phyloP scores from a whole-genome alignment of 805 yeast species.

The Sugiyamaella americana region DNA sequence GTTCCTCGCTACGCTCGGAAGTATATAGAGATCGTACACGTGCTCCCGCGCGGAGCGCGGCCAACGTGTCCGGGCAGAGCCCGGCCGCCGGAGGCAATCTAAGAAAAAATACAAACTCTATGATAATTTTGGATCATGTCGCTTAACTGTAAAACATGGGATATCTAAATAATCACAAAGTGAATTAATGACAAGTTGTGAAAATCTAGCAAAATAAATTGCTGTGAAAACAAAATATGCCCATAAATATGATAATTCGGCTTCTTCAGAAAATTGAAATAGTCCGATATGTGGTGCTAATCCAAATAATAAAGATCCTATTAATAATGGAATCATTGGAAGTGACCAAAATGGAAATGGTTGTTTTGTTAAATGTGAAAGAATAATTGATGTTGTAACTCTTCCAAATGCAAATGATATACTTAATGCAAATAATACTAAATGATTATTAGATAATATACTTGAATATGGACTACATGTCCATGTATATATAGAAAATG shows the following conservation, averaged over 20 bases:
- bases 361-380: slow-evolving; percentile 82
- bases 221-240: slow-evolving; percentile 58
- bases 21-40: too few species aligned
- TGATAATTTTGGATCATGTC: neutral
- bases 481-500: slow-evolving; percentile 43
- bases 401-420: slow-evolving; percentile 86
- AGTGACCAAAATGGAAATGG: slow-evolving; percentile 68
- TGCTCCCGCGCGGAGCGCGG: too few species aligned
- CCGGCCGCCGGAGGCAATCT: slow-evolving; percentile 1
- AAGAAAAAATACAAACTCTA: neutral
- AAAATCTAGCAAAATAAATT: slow-evolving; percentile 65
- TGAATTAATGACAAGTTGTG: slow-evolving; percentile 65
- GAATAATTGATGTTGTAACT: slow-evolving; percentile 51
- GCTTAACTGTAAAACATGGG: slow-evolving; percentile 49
- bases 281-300: slow-evolving; percentile 49
- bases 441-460: slow-evolving; percentile 36
- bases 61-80: neutral
- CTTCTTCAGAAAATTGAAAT: slow-evolving; percentile 18
- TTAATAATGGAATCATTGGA: slow-evolving; percentile 45
- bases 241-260: slow-evolving; percentile 40
- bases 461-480: slow-evolving; percentile 43
- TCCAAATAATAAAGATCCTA: slow-evolving; percentile 34
- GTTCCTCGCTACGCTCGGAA: neutral
- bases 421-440: slow-evolving; percentile 71
- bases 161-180: slow-evolving; percentile 80